A percentile compares a stretch with the other conserved stretches of the same genome.
Conservation (phyloP, 306 rosid genomes). For the Castanea crenata region DNA sequence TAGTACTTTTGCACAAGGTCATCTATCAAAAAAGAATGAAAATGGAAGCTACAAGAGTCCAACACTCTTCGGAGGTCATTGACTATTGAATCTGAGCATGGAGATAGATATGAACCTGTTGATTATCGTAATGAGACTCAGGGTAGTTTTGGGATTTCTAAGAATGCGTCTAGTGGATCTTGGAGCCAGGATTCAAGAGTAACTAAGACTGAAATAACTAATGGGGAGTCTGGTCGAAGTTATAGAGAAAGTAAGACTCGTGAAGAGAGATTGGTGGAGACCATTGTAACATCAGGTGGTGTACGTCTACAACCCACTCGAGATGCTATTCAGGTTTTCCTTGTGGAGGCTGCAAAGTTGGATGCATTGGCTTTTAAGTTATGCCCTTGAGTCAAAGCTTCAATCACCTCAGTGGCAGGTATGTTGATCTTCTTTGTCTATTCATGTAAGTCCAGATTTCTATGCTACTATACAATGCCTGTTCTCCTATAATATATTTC, state of each 20-base stretch:
- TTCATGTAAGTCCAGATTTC: background rate
- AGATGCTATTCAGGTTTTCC: slow-evolving; percentile 86
- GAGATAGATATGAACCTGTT: slow-evolving; percentile 72
- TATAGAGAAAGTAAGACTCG: slow-evolving; percentile 60
- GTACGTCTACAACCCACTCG: slow-evolving; percentile 97
- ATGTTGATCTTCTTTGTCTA: slow-evolving; percentile 35
- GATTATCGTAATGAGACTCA: slow-evolving; percentile 60
- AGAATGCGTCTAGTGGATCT: slow-evolving; percentile 50
- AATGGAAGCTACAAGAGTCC: slow-evolving; percentile 83
- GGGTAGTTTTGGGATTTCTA: slow-evolving; percentile 55
- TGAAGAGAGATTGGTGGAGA: slow-evolving; percentile 91
- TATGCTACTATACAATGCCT: background rate
- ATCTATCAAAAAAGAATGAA: slow-evolving; percentile 73
- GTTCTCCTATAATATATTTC: background rate
- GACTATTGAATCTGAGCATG: slow-evolving; percentile 61
- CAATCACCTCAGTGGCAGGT: slow-evolving; percentile 98
- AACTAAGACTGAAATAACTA: slow-evolving; percentile 43
- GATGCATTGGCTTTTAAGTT: slow-evolving; percentile 68
- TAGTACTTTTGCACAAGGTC: slow-evolving; percentile 72
- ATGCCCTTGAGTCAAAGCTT: slow-evolving; percentile 76
- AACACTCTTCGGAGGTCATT: slow-evolving; percentile 80
- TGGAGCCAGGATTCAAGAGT: slow-evolving; percentile 77
- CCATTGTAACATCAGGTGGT: slow-evolving; percentile 92
- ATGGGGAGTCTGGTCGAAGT: slow-evolving; percentile 62
- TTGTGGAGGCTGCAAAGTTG: slow-evolving; percentile 80